These are phyloP conservation scores for Quercus alba DNA, from an alignment of 306 rosid species.

Conservation along the genomic window DNA sequence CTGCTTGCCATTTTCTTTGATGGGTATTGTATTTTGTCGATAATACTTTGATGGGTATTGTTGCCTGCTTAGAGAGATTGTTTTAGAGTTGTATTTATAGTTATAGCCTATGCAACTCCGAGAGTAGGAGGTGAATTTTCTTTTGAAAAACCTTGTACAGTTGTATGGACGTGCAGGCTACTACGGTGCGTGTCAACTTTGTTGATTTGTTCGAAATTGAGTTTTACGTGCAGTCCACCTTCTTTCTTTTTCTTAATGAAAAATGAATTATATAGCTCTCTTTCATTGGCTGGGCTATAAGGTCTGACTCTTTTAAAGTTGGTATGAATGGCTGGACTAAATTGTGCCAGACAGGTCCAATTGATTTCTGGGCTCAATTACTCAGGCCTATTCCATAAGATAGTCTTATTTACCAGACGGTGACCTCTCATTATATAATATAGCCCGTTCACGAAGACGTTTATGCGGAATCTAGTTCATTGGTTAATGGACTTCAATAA, in stretches of 20 bases:
- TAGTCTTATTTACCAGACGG: too few relatives aligned
- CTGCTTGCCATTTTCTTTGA: slow-evolving; percentile 47
- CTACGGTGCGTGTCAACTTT: background rate
- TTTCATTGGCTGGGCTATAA: too few relatives aligned
- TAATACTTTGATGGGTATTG: background rate
- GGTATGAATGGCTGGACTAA: too few relatives aligned
- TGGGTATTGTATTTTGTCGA: background rate
- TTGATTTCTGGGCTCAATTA: too few relatives aligned
- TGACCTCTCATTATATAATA: too few relatives aligned
- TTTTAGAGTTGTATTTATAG: background rate
- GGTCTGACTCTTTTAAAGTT: too few relatives aligned
- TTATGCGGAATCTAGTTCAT: too few relatives aligned
- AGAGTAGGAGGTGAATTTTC: background rate
- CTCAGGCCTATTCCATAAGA: too few relatives aligned
- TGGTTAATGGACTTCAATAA: too few relatives aligned
- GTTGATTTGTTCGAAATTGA: background rate
- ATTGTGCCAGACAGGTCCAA: too few relatives aligned
- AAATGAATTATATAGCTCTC: background rate
- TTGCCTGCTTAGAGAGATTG: background rate
- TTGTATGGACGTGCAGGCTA: background rate
- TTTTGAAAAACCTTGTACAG: background rate
- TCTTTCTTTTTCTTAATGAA: background rate
- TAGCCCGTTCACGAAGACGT: too few relatives aligned
- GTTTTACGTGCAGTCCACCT: background rate
- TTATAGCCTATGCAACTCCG: background rate